These are phyloP conservation scores for Ormosia semicastrata DNA, from an alignment of 306 rosid species.

Conservation along the genomic window DNA sequence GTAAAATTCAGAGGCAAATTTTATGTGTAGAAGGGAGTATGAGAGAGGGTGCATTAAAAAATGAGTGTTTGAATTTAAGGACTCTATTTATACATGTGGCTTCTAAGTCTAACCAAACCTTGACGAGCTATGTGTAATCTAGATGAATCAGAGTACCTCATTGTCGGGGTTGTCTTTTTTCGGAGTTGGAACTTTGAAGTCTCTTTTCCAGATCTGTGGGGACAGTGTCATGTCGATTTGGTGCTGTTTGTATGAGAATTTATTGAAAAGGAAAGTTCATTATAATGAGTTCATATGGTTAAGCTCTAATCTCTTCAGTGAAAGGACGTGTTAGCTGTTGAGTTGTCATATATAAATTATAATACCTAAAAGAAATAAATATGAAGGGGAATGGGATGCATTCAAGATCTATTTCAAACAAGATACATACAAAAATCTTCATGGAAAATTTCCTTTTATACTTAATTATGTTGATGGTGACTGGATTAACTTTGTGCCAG, in stretches of 20 bases:
- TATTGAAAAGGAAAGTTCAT: neutral
- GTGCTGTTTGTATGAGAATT: neutral
- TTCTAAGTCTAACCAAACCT: neutral
- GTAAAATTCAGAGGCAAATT: no score
- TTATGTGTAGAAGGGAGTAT: no score
- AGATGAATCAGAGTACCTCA: neutral
- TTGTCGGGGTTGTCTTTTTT: no score
- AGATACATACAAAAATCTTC: neutral
- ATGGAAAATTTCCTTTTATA: neutral
- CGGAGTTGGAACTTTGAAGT: no score
- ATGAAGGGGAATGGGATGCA: neutral
- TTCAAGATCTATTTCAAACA: neutral
- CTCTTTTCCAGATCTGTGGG: neutral
- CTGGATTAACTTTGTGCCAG: slow-evolving; percentile 23
- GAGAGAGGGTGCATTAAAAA: no score
- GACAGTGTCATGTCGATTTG: neutral
- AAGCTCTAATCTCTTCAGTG: neutral
- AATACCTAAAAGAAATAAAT: neutral
- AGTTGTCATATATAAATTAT: neutral
- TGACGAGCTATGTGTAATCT: neutral
- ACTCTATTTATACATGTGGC: no score
- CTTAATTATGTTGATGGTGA: neutral
- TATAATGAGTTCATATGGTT: neutral
- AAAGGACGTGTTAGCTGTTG: neutral
- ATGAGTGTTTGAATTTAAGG: no score